Base-by-base conservation (phyloP, 768 basidiomycete genomes). In the Mycena pura region DNA sequence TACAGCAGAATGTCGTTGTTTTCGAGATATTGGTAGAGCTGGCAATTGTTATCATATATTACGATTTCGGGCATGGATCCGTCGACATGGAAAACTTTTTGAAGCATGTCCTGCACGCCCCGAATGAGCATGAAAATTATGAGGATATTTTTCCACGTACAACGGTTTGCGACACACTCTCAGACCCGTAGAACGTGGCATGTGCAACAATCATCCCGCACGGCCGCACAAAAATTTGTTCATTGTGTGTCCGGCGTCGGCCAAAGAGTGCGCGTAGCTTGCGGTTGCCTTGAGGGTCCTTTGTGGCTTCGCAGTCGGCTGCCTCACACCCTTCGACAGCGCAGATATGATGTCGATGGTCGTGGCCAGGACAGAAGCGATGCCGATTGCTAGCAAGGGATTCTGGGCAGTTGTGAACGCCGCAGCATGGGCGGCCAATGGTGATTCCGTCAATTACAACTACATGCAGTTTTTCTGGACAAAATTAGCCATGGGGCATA, bases 21-120 rank as follows among this genome's bases (percentile, higher is more conserved):
- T 5, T 21, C 41, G 52, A 54, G 59, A 38, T 61, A 41, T 25
- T 50, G 38, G 52, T 61, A 61, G 4, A 70, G 41, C 1, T 43
- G 32, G 43, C 66, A 72, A 39, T 69, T 69, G 41, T 68, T 70
- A 49, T 72, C 69, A 31, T 58, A 68, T 21, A 63, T 64, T 7
- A 71, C 45, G 34, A 50, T 34, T 13, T 62, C 62, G 21, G 69
- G 69, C 29, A 68, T 47, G n/a, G 31, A 44, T 38, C 41, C 41
- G 1, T 44, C 19, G 19, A 25, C 28, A 14, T 34, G 53, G 21
- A 55, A 55, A 10, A 45, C 41, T 14, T 55, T 55, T 6, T 36
- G 28, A 0, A 55, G 19, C 43, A 55, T 55, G 41, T 55, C 53
- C 53, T 45, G 31, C n/a, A 34, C n/a, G n/a, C n/a, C n/a, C n/a